These are phyloP conservation scores for Trebouxia gelatinosa DNA, from an alignment of 163 green algal genomes.

Conservation along the genomic window DNA sequence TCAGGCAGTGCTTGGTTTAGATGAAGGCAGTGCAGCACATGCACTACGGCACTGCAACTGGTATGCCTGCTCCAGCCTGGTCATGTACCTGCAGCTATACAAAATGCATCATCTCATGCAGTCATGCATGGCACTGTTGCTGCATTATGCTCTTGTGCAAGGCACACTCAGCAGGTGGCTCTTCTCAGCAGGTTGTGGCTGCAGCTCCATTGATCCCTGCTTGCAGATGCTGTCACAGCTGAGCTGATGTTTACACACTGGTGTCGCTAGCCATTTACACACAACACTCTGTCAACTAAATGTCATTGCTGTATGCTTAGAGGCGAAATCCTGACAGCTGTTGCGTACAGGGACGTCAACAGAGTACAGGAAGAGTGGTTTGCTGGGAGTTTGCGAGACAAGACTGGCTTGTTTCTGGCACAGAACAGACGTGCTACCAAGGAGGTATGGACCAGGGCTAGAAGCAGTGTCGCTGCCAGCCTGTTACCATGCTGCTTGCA, in stretches of 20 bases:
- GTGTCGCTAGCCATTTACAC: no score
- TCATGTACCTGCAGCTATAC: neutral
- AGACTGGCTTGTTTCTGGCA: constrained; percentile 66
- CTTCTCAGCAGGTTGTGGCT: no score
- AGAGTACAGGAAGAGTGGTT: constrained; percentile 84
- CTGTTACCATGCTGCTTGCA: neutral
- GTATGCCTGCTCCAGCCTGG: constrained; percentile 39
- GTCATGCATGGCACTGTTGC: neutral
- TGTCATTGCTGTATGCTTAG: neutral
- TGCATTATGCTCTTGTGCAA: neutral
- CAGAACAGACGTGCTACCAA: no score
- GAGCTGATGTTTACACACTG: no score
- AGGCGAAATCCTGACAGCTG: neutral
- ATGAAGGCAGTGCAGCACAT: constrained; percentile 56
- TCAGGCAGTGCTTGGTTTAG: constrained; percentile 59
- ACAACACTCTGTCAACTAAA: neutral
- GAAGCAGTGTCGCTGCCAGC: neutral
- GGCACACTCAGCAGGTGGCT: neutral
- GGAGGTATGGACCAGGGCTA: no score
- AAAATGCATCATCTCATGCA: neutral
- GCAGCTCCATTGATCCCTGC: no score
- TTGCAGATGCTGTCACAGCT: no score
- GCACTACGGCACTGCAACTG: constrained; percentile 79
- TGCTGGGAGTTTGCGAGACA: constrained; percentile 55
- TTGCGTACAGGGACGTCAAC: constrained; percentile 62